Percentiles rank a stretch among this genome's conserved stretches.
phyloP scores from a whole-genome alignment of 805 yeast species.

The Deakozyma indianensis region DNA sequence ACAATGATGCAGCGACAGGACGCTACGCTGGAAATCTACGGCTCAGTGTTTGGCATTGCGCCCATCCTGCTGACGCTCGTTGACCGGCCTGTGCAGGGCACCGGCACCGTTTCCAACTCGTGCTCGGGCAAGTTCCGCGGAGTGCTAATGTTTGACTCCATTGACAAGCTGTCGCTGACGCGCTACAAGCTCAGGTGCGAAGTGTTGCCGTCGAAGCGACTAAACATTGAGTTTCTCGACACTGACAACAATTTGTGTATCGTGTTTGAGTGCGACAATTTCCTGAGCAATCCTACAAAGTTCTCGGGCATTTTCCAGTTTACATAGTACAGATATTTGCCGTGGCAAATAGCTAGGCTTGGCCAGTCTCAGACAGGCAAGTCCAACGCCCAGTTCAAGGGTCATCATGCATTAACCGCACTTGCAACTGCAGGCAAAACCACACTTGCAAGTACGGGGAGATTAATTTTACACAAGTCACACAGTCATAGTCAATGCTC shows the following conservation, averaged over 20 bases:
- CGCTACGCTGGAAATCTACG: constrained; percentile 1
- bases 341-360: too few species aligned
- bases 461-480: too few species aligned
- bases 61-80: background rate
- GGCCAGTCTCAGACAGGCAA: too few species aligned
- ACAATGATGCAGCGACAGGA: background rate
- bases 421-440: too few species aligned
- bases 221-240: background rate
- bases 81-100: constrained; percentile 1
- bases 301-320: constrained; percentile 1
- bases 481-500: too few species aligned
- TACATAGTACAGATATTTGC: background rate
- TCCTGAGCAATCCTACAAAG: background rate
- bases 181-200: background rate
- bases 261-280: background rate
- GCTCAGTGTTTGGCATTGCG: background rate
- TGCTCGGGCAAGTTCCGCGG: background rate
- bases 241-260: background rate
- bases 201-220: background rate
- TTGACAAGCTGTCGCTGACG: background rate
- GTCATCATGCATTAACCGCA: too few species aligned
- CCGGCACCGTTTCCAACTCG: background rate
- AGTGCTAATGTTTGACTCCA: background rate
- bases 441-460: too few species aligned
- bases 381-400: too few species aligned